Evolutionary conservation across 1,139 yeast genomes (phyloP).

Genomic region (Spencermartinsiella ligniputridi): DNA sequence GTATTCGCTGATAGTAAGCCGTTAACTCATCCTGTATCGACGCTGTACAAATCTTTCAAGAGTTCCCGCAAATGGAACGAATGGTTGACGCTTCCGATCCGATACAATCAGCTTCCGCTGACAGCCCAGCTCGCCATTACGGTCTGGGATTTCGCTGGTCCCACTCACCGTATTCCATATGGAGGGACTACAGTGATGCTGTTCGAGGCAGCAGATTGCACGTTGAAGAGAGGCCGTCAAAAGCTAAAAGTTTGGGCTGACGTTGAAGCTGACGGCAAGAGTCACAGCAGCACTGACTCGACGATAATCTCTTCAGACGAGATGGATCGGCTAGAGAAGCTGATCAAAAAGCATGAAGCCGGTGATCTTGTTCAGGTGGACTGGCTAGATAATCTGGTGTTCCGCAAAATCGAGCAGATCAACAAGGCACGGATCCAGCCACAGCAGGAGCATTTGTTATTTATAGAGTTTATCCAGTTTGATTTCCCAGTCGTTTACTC

Average conservation of each 20-base stretch:
- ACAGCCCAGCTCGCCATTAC: constrained; percentile 57
- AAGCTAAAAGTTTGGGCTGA: constrained; percentile 42
- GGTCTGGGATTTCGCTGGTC: constrained; percentile 62
- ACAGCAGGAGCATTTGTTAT: constrained; percentile 43
- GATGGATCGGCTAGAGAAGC: constrained; percentile 45
- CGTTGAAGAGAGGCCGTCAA: constrained; percentile 56
- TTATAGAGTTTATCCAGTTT: constrained; percentile 69
- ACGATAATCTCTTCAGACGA: constrained; percentile 27
- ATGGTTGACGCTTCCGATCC: constrained; percentile 67
- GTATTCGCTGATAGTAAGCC: constrained; percentile 60
- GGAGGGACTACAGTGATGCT: constrained; percentile 59
- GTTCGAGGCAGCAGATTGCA: constrained; percentile 48
- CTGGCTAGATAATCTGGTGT: constrained; percentile 74
- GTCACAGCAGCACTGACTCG: constrained; percentile 29
- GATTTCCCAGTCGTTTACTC: constrained; percentile 80
- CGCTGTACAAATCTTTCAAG: constrained; percentile 60
- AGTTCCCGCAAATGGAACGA: constrained; percentile 47
- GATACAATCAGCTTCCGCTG: constrained; percentile 62
- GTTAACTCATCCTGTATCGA: constrained; percentile 61
- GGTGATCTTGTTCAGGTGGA: constrained; percentile 59
- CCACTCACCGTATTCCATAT: constrained; percentile 44
- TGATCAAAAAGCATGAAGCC: constrained; percentile 59
- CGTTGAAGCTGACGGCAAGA: constrained; percentile 33
- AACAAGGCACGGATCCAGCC: constrained; percentile 26
- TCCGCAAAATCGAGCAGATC: constrained; percentile 51